Base-by-base conservation (phyloP, 2,329 filamentous ascomycete genomes). In the Periconia sp. region DNA sequence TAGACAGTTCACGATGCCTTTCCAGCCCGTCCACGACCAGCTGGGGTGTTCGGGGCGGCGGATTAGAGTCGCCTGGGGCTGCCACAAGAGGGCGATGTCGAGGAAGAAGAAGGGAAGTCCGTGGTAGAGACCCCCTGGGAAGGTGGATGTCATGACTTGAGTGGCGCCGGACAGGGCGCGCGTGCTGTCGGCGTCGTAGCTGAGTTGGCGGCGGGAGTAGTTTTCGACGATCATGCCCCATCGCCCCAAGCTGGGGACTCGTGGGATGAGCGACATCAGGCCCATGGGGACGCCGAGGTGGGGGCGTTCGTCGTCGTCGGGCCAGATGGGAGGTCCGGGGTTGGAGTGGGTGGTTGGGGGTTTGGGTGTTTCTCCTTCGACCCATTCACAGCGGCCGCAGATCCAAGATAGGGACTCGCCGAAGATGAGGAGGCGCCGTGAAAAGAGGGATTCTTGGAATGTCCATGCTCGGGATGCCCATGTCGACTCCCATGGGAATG, bases 31-130 rank as follows among this genome's bases (percentile, higher is more conserved):
- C 52, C 55, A 57, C 2, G 52, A 54, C 55, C 55, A 57, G 40
- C 55, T 57, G 10, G 52, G 55, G 6, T 42, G 37, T 31, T 31
- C 44, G 9, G 10, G 10, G 6, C 50, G 44, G 17, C 45, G 23
- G 11, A 30, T 23, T 13, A 46, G 20, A n/a, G 10, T n/a, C 6
- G 33, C 2, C 19, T 20, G 20, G 18, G 54, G 54, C 35, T 52
- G 40, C 61, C 60, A 64, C 2, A 61, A 47, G 3, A 63, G 43
- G 2, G 58, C 54, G 14, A 54, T 37, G 41, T 61, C 58, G 43
- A 64, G 61, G 50, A 54, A 56, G 13, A 61, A 49, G 23, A 53
- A 45, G 2, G 61, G 61, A 6, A 63, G 45, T 9, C 61, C 58
- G 13, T 49, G 53, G 23, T 56, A 30, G 17, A 63, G 50, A 1